These are phyloP conservation scores for Naganishia friedmannii DNA, from an alignment of 768 basidiomycete species.

Conservation along the genomic window DNA sequence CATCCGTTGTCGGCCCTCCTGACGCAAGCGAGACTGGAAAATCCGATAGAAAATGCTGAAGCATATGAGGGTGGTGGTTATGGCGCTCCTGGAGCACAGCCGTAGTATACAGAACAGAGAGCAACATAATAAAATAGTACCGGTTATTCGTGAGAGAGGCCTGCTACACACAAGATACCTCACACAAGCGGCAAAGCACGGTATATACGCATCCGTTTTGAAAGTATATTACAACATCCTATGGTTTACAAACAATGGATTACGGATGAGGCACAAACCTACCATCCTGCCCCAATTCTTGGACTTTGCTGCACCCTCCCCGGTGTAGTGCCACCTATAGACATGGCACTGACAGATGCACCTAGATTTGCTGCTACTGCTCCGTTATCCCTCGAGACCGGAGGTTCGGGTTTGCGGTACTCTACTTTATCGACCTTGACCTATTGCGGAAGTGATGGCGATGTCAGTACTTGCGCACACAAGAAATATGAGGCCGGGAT, in stretches of 20 bases:
- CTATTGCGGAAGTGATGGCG: constrained; percentile 28
- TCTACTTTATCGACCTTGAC: constrained; percentile 55
- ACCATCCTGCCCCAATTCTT: constrained; percentile 13
- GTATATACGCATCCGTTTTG: neutral
- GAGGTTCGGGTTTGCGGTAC: constrained; percentile 50
- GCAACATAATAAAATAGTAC: neutral
- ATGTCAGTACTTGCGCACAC: neutral
- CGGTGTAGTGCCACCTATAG: constrained; percentile 10
- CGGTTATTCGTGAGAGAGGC: neutral
- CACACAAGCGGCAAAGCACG: neutral
- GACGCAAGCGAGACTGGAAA: constrained; percentile 74
- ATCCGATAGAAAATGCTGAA: constrained; percentile 56
- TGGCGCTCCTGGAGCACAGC: constrained; percentile 30
- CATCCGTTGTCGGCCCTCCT: constrained; percentile 73
- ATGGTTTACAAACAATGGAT: constrained; percentile 6
- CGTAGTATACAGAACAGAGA: neutral
- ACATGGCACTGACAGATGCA: constrained; percentile 17
- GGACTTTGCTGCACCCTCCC: constrained; percentile 23
- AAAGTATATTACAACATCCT: constrained; percentile 1
- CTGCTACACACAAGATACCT: neutral
- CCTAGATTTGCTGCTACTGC: neutral
- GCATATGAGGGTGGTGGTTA: constrained; percentile 28
- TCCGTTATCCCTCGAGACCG: neutral
- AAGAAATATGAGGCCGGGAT: too few species aligned
- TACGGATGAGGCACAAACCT: too few species aligned